phyloP scores from a whole-genome alignment of 768 basidiomycete species.

The Russula ochroleuca region DNA sequence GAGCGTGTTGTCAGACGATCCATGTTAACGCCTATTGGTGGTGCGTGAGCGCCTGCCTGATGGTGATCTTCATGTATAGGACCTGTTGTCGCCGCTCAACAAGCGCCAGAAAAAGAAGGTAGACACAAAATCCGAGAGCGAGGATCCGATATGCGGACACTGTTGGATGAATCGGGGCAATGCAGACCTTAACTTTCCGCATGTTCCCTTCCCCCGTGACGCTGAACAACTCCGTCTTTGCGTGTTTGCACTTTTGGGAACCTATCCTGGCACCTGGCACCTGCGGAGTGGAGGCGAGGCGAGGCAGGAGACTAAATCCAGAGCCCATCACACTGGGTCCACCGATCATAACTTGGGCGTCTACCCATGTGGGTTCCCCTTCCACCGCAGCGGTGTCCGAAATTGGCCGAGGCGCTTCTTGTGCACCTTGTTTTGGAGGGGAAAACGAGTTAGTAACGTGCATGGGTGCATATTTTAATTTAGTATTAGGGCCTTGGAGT shows the following conservation, averaged over 20 bases:
- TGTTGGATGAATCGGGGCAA: conserved; percentile 11
- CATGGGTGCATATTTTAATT: conserved; percentile 19
- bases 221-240: conserved; percentile 8
- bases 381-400: conserved; percentile 4
- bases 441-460: neutral
- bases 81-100: conserved; percentile 10
- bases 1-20: neutral
- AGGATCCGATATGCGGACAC: conserved; percentile 20
- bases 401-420: conserved; percentile 21
- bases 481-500: conserved; percentile 4
- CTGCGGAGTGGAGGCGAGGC: conserved; percentile 9
- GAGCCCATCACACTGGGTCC: conserved; percentile 6
- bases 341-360: conserved; percentile 19
- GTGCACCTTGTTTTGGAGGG: neutral
- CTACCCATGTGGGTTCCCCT: neutral
- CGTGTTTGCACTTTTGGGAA: conserved; percentile 10
- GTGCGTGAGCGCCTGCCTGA: neutral
- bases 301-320: conserved; percentile 9
- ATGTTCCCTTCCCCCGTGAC: conserved; percentile 2
- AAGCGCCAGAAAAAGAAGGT: conserved; percentile 6
- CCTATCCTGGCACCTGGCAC: neutral
- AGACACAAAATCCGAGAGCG: conserved; percentile 5
- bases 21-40: conserved; percentile 4
- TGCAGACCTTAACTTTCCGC: conserved; percentile 13
- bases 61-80: conserved; percentile 1